Base-by-base conservation (phyloP, 1,284 basidiomycete genomes). In the Apiotrichum gracile region DNA sequence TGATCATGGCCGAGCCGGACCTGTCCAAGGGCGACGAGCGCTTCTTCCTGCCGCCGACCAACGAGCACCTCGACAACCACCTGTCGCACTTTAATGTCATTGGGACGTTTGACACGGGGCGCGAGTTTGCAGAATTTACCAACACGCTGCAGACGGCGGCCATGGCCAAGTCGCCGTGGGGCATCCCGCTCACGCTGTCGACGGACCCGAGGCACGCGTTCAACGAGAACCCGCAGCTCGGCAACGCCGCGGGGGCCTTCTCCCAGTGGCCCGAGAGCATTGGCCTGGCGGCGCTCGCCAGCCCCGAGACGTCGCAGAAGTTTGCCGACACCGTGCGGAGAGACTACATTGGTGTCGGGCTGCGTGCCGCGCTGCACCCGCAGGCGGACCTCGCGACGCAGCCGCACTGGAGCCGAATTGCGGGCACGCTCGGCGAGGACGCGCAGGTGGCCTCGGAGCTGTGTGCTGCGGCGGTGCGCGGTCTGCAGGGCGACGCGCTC, bases 191-290 rank as follows among this genome's bases (percentile, higher is more conserved):
- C 31, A 56, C 58, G 13, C 19, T 60, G 9, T 51, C 48, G 40
- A 43, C 58, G 17, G 58, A 60, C 44, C 58, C 58, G 2, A 51
- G 58, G 7, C 58, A 60, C 45, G 54, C 54, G 4, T 57, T 60
- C 45, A 27, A 41, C 16, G 33, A 54, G 17, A 50, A 54, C 24
- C 40, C 52, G 0, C 49, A 49, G n/a, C 37, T 49, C 12, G 47
- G 41, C 17, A 46, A 54, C 40, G 25, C 24, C n/a, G 51, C 58
- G 9, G 54, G 48, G 4, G 34, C 43, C 5, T 54, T 60, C 41
- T 54, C 51, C 17, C 47, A 56, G 22, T 60, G 54, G 54, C 58
- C 58, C 4, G 54, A 60, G 52, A n/a, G n/a, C 6, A n/a, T 56
- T 12, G 58, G 58, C 16, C 47, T 60, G 39, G 54, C 53, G 17